Percentiles rank a stretch among this genome's conserved stretches.
These are phyloP conservation scores for Colletotrichum endophyticum DNA, from an alignment of 2,329 filamentous ascomycete genomes.

Conservation along the genomic window DNA sequence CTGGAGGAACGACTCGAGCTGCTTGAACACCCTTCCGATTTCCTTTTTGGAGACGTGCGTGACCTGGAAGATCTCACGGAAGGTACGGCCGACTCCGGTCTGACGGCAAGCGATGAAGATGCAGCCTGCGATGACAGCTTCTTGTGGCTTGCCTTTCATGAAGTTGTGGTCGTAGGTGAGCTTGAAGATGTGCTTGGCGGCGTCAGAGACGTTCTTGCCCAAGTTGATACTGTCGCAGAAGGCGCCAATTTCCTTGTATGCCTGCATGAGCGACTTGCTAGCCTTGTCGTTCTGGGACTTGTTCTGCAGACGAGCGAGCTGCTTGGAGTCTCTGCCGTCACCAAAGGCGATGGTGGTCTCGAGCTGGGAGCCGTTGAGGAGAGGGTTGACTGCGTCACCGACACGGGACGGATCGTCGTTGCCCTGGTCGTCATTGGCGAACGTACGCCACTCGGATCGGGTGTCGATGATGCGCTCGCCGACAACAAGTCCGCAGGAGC, in stretches of 20 bases:
- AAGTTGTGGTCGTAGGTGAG: slow-evolving; percentile 89
- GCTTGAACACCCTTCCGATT: slow-evolving; percentile 94
- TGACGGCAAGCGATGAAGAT: slow-evolving; percentile 98
- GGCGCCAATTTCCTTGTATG: slow-evolving; percentile 87
- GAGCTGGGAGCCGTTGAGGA: slow-evolving; percentile 89
- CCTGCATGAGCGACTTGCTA: slow-evolving; percentile 80
- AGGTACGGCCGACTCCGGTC: slow-evolving; percentile 84
- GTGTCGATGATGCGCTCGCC: slow-evolving; percentile 93
- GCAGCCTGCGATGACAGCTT: slow-evolving; percentile 92
- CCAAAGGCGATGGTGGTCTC: slow-evolving; percentile 87
- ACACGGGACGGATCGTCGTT: slow-evolving; percentile 98
- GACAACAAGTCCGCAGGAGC: slow-evolving; percentile 88
- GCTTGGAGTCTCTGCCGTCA: slow-evolving; percentile 73
- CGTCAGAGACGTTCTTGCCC: slow-evolving; percentile 81
- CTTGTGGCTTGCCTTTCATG: slow-evolving; percentile 94
- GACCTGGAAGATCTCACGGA: slow-evolving; percentile 91
- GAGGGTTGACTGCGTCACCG: slow-evolving; percentile 88
- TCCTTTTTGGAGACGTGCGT: slow-evolving; percentile 97
- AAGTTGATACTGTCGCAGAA: slow-evolving; percentile 87
- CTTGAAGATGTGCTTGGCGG: slow-evolving; percentile 95
- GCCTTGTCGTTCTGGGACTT: slow-evolving; percentile 81
- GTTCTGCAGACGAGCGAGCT: slow-evolving; percentile 84
- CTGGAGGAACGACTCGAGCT: slow-evolving; percentile 85
- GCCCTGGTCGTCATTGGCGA: slow-evolving; percentile 96
- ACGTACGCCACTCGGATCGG: slow-evolving; percentile 97